These are phyloP conservation scores for Laburnicola sp. DNA, from an alignment of 2,329 filamentous ascomycete genomes.

Conservation along the genomic window DNA sequence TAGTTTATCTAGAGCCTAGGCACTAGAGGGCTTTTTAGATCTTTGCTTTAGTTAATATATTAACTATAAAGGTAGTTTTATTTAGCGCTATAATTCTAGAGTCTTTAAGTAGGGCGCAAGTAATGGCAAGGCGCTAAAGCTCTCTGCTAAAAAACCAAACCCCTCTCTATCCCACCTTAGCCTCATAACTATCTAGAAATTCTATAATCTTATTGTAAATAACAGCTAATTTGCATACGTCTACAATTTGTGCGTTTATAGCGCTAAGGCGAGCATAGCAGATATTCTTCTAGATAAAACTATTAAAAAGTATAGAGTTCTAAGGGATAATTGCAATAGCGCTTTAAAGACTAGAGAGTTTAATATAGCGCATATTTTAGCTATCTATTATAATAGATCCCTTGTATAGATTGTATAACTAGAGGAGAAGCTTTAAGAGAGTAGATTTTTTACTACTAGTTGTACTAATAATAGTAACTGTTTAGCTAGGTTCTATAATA, in stretches of 20 bases:
- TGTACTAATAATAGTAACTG: slow-evolving; percentile 61
- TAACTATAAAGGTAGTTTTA: slow-evolving; percentile 82
- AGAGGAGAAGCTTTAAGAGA: slow-evolving; percentile 50
- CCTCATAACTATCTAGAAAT: too few species aligned
- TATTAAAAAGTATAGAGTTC: slow-evolving; percentile 63
- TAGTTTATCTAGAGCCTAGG: slow-evolving; percentile 61
- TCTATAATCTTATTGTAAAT: too few species aligned
- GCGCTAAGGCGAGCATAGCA: too few species aligned
- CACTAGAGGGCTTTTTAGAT: slow-evolving; percentile 62
- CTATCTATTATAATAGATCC: slow-evolving; percentile 59
- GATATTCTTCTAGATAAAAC: slow-evolving; percentile 63
- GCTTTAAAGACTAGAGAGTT: slow-evolving; percentile 58
- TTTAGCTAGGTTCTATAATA: slow-evolving; percentile 53
- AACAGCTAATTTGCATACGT: too few species aligned
- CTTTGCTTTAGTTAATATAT: slow-evolving; percentile 66
- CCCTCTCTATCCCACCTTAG: too few species aligned
- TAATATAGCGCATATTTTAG: slow-evolving; percentile 60
- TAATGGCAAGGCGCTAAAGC: slow-evolving; percentile 40
- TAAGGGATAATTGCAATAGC: slow-evolving; percentile 65
- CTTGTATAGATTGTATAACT: slow-evolving; percentile 42
- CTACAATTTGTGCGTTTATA: too few species aligned
- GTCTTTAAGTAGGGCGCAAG: slow-evolving; percentile 72
- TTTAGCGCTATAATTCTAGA: slow-evolving; percentile 80
- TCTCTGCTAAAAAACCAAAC: too few species aligned
- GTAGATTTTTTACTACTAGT: slow-evolving; percentile 65